Evolutionary conservation across 371 early-diverging fungal genomes (phyloP).

Genomic region (Rozella allomycis): DNA sequence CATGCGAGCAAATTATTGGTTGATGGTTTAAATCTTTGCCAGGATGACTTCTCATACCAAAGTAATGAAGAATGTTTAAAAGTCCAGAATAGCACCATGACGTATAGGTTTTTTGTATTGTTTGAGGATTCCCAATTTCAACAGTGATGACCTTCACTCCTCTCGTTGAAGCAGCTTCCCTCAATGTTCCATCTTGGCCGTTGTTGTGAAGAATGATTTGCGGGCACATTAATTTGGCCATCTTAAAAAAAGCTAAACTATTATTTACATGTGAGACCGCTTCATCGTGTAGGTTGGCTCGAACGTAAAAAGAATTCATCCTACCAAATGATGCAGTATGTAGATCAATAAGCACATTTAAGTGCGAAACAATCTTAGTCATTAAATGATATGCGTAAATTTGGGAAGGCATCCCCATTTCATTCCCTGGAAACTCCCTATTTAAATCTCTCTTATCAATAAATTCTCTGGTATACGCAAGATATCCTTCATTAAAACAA

Average conservation of each 20-base stretch:
- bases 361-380: slow-evolving; percentile 48
- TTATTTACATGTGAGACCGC: no score
- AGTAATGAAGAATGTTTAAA: slow-evolving; percentile 35
- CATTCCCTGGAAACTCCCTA: slow-evolving; percentile 51
- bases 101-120: slow-evolving; percentile 48
- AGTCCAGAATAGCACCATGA: slow-evolving; percentile 37
- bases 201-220: slow-evolving; percentile 33
- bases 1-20: slow-evolving; percentile 21
- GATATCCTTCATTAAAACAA: no score
- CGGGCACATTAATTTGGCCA: slow-evolving; percentile 70
- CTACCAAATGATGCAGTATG: slow-evolving; percentile 72
- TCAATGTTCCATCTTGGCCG: slow-evolving; percentile 33
- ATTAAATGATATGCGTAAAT: slow-evolving; percentile 59
- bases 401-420: slow-evolving; percentile 47
- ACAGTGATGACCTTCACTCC: slow-evolving; percentile 71
- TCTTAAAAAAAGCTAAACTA: no score
- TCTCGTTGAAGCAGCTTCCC: slow-evolving; percentile 53
- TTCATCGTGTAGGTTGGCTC: slow-evolving; percentile 61
- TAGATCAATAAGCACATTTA: slow-evolving; percentile 61
- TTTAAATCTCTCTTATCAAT: slow-evolving; percentile 58
- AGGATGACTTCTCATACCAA: slow-evolving; percentile 28
- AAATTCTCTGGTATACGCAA: slow-evolving; percentile 54
- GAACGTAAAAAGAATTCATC: slow-evolving; percentile 64
- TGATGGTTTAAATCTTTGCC: slow-evolving; percentile 10
- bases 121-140: slow-evolving; percentile 53